These are phyloP conservation scores for Trichoderma polysporum DNA, from an alignment of 2,329 filamentous ascomycete species.

Conservation along the genomic window DNA sequence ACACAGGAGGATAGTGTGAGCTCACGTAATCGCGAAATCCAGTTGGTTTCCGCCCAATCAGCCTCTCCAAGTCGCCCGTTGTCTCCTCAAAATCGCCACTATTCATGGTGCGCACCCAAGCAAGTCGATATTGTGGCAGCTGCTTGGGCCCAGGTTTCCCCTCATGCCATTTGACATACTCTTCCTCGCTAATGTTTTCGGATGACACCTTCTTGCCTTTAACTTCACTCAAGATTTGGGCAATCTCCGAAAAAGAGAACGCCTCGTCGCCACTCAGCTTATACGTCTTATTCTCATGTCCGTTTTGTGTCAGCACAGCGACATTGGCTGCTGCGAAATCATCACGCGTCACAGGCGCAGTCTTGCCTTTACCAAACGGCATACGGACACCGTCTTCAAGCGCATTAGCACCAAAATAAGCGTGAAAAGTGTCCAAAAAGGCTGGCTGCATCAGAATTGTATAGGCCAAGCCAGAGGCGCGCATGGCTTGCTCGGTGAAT, in stretches of 20 bases:
- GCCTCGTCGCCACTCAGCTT: conserved; percentile 13
- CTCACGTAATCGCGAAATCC: neutral
- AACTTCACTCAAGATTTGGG: neutral
- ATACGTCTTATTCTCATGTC: conserved; percentile 11
- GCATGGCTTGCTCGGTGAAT: neutral
- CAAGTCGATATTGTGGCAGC: neutral
- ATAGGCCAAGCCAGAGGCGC: neutral
- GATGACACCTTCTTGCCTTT: neutral
- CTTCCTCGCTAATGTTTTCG: neutral
- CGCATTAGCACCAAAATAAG: neutral
- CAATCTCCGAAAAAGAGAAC: neutral
- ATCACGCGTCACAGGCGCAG: neutral
- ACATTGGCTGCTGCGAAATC: neutral
- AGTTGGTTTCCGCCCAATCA: conserved; percentile 6
- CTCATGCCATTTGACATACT: neutral
- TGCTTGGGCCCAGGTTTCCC: neutral
- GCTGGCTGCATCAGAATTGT: conserved; percentile 7
- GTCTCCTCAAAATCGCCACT: neutral
- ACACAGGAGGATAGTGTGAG: neutral
- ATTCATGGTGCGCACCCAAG: neutral
- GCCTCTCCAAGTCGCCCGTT: neutral
- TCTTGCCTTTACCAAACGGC: neutral
- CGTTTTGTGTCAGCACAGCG: neutral
- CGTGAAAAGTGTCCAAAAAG: neutral
- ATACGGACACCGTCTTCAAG: neutral